Conservation (phyloP, 2,329 filamentous ascomycete species). For the Talaromyces sp. region DNA sequence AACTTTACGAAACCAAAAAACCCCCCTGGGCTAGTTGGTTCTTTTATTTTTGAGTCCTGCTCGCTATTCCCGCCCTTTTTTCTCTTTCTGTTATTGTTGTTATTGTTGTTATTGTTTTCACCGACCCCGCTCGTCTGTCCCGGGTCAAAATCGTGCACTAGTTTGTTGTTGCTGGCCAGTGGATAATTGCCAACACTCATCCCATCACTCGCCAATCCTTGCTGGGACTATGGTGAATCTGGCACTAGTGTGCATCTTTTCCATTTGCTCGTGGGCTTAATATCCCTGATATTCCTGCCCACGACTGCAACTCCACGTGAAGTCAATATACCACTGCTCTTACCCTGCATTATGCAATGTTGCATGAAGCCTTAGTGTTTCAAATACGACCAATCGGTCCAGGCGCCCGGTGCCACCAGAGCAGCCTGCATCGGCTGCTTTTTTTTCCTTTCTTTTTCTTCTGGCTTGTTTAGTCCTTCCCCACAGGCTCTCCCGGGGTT, state of each 20-base stretch:
- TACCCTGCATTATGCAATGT: not conserved
- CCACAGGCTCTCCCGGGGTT: not conserved
- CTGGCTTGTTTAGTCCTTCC: not conserved
- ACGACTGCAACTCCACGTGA: conserved; percentile 20
- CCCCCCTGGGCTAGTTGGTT: too few species aligned
- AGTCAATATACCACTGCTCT: conserved; percentile 12
- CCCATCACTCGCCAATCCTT: not conserved
- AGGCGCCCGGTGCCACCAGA: not conserved
- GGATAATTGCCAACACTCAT: not conserved
- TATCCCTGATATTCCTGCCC: conserved; percentile 18
- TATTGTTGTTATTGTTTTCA: not conserved
- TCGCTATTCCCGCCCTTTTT: not conserved
- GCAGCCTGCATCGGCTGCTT: not conserved
- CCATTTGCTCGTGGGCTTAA: conserved; percentile 14
- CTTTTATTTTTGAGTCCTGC: too few species aligned
- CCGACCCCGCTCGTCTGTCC: not conserved
- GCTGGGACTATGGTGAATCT: not conserved
- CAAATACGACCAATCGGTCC: not conserved
- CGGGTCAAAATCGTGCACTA: not conserved
- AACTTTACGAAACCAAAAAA: too few species aligned
- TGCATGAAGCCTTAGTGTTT: not conserved
- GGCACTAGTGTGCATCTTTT: not conserved
- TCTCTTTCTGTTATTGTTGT: not conserved
- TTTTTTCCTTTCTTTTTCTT: conserved; percentile 3
- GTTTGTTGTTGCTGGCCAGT: not conserved